Evolutionary conservation across 345 rosid genomes (phyloP).

Genomic region (Corchorus capsularis): DNA sequence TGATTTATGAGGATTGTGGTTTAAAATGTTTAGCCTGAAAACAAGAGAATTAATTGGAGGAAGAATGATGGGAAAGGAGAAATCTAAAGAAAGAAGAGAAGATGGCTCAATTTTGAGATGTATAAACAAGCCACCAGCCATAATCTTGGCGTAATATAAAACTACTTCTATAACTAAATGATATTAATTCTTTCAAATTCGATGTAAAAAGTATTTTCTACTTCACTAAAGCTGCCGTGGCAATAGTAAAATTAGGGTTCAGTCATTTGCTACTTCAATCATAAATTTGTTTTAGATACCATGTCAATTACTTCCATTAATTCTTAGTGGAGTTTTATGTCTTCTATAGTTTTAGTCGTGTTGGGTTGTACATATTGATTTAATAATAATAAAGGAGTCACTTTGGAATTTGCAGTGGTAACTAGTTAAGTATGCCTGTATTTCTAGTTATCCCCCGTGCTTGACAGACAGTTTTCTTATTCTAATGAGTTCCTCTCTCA

Average conservation of each 20-base stretch:
- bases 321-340: neutral
- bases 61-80: neutral
- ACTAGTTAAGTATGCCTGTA: neutral
- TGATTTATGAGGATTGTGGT: constrained; percentile 11
- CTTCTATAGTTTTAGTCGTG: neutral
- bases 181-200: no score
- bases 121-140: no score
- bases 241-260: neutral
- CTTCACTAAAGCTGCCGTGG: no score
- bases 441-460: neutral
- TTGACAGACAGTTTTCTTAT: neutral
- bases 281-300: neutral
- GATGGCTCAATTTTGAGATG: no score
- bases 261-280: constrained; percentile 1
- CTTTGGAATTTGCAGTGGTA: neutral
- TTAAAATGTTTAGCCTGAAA: constrained; percentile 10
- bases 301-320: neutral
- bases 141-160: no score
- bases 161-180: no score
- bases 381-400: no score
- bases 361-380: constrained; percentile 1
- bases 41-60: neutral
- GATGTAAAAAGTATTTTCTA: neutral
- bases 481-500: neutral
- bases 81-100: no score